Evolutionary conservation across 75 land plant species (phyloP), one percentile per base, ranked within the genome.

Genomic region (Isoetes taiwanensis): DNA sequence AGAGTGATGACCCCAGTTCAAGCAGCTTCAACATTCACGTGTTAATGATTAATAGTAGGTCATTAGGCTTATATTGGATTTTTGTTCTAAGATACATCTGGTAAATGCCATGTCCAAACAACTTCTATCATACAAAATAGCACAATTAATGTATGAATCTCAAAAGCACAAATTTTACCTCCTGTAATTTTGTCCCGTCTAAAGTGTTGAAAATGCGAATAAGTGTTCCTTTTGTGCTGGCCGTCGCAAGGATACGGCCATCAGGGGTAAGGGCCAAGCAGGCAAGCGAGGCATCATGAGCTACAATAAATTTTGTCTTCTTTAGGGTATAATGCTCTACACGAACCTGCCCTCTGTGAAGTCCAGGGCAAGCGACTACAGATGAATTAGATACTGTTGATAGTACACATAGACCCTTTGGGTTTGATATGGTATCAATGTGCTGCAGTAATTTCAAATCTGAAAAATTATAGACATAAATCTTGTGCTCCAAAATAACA

Each of bases 161-260:
- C n/a, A n/a, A n/a, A n/a, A n/a, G n/a, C n/a, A n/a, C n/a, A n/a
- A n/a, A n/a, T n/a, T n/a, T n/a, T n/a, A n/a, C n/a, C 81, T 87
- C 90, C 58, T 81, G 85, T 14, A 87, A 41, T 24, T 65, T 58
- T 0, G 78, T 64, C 3, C 85, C 94, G 43, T 87, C 90, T 0
- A 52, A 8, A 10, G 94, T 73, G 64, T 67, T 84, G 68, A 81
- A 87, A 32, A 87, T 57, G 58, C 85, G 70, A 43, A 87, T 37
- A n/a, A 87, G 72, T 0, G 94, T 87, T 28, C 94, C 94, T 43
- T 81, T 87, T 3, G 66, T 66, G 61, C 94, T 87, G 0, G 94
- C 77, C 3, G 94, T 87, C 1, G 90, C 94, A 14, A 87, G 35
- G 16, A 87, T 35, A 20, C 46, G 20, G 2, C 90, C 94, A 41